phyloP scores from a whole-genome alignment of 441 rosid species.

The Arabidopsis hybrid region DNA sequence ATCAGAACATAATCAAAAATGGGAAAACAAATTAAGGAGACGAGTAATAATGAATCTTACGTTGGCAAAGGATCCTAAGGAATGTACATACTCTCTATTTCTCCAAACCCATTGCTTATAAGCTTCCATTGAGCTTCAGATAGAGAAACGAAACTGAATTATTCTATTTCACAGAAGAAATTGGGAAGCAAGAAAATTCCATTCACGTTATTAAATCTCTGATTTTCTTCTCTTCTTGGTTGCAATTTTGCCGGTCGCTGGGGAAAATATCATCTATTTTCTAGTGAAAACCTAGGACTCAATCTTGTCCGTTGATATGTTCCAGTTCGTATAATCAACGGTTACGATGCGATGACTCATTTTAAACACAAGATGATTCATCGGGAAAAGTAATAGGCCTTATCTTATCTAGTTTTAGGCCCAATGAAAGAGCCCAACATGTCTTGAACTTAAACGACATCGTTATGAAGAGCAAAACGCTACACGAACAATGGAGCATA shows the following conservation, averaged over 20 bases:
- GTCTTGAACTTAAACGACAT: not conserved
- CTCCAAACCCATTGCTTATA: constrained; percentile 92
- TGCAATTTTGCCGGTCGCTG: constrained; percentile 23
- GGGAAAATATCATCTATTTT: not conserved
- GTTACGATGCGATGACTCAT: not conserved
- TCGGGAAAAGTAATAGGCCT: constrained; percentile 20
- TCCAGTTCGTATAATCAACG: not conserved
- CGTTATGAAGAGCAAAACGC: not conserved
- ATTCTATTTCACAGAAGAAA: not conserved
- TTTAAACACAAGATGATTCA: constrained; percentile 8
- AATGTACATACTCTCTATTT: constrained; percentile 85
- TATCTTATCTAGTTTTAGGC: constrained; percentile 8
- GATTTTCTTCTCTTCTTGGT: not conserved
- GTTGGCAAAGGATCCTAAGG: constrained; percentile 91
- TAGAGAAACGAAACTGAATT: constrained; percentile 32
- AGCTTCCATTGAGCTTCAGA: constrained; percentile 65
- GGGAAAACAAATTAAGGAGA: not conserved
- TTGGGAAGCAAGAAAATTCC: constrained; percentile 2
- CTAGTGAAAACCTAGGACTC: not conserved
- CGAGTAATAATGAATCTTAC: constrained; percentile 52
- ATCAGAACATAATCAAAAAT: not conserved
- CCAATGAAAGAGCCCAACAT: constrained; percentile 15
- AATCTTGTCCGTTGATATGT: constrained; percentile 19
- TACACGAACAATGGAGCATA: not conserved
- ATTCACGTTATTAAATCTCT: constrained; percentile 30